Evolutionary conservation across 495 filamentous ascomycete genomes (phyloP), one percentile per base, ranked within the genome.

Genomic region (Xylaria grammica): DNA sequence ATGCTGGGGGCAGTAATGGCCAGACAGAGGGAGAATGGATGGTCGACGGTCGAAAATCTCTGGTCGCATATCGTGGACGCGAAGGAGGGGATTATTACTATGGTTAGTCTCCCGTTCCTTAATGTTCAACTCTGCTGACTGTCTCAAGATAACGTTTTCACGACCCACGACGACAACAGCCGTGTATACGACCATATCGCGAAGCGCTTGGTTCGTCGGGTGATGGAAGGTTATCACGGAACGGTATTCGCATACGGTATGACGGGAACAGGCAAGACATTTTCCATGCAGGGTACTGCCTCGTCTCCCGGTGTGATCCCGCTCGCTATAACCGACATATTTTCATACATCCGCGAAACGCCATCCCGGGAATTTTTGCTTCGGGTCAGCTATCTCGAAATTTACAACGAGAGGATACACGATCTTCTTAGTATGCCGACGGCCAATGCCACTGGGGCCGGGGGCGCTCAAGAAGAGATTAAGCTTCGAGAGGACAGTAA

Each of bases 191-290:
- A 98, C 76, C 85, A 92, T 32, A 91, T 85, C 34, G 95, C 96
- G 24, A 98, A 98, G 78, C 90, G 95, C 34, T 82, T 99, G 34
- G 95, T 99, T 27, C 89, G 95, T 67, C 85, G 95, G 65, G 95
- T 99, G 20, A 99, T 99, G 95, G 94, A 99, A 81, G 95, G 95
- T 32, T 99, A 98, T 70, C 94, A 98, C 73, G 95, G 94, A 60
- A 99, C 95, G 1, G 95, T 99, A 17, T 99, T 99, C 71, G 95
- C 95, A 20, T 99, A 99, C 77, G 95, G 95, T 71, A 97, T 98
- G 96, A 99, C 95, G 24, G 95, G 95, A 44, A 99, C 95, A 2
- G 95, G 95, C 46, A 99, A 99, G 76, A 99, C 95, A 10, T 99
- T 97, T 69, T 97, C 94, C 49, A 99, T 99, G 95, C 95, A 99